These are phyloP conservation scores for Xylaria sp. DNA, from an alignment of 2,329 filamentous ascomycete species.

Conservation along the genomic window DNA sequence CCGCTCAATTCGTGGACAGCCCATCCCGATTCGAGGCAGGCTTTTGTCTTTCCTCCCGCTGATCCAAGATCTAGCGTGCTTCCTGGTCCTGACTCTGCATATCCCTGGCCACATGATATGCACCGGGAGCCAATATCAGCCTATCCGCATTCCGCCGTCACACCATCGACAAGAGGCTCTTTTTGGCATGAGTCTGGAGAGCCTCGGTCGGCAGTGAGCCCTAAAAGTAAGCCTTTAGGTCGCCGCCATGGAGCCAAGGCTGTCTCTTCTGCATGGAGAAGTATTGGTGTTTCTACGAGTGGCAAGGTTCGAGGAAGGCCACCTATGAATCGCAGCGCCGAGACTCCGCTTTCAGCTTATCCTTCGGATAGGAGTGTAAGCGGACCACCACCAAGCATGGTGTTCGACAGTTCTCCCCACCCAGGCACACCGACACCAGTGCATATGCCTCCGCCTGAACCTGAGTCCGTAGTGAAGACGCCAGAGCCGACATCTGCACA, in stretches of 20 bases:
- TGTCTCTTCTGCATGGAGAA: conserved; percentile 90
- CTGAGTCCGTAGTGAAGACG: conserved; percentile 39
- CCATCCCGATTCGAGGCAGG: conserved; percentile 56
- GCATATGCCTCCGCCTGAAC: conserved; percentile 44
- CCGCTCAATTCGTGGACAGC: conserved; percentile 63
- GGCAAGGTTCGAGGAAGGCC: conserved; percentile 84
- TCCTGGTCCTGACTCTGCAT: conserved; percentile 49
- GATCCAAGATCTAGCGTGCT: conserved; percentile 54
- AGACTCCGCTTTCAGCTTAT: conserved; percentile 77
- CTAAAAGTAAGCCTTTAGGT: conserved; percentile 59
- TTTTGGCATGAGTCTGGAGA: conserved; percentile 70
- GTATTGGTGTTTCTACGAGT: conserved; percentile 68
- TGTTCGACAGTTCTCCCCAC: conserved; percentile 42
- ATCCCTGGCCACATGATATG: conserved; percentile 63
- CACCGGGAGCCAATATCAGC: conserved; percentile 72
- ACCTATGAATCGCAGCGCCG: conserved; percentile 72
- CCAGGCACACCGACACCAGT: conserved; percentile 38
- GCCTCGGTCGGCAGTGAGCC: conserved; percentile 79
- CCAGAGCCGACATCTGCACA: conserved; percentile 43
- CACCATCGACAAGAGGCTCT: conserved; percentile 66
- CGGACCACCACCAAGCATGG: conserved; percentile 54
- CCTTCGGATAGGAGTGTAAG: conserved; percentile 65
- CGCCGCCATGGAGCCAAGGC: conserved; percentile 82
- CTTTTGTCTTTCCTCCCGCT: conserved; percentile 53
- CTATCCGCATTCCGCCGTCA: conserved; percentile 83